Base-by-base conservation (phyloP, 2,329 filamentous ascomycete species). In the Colletotrichum somersetense region DNA sequence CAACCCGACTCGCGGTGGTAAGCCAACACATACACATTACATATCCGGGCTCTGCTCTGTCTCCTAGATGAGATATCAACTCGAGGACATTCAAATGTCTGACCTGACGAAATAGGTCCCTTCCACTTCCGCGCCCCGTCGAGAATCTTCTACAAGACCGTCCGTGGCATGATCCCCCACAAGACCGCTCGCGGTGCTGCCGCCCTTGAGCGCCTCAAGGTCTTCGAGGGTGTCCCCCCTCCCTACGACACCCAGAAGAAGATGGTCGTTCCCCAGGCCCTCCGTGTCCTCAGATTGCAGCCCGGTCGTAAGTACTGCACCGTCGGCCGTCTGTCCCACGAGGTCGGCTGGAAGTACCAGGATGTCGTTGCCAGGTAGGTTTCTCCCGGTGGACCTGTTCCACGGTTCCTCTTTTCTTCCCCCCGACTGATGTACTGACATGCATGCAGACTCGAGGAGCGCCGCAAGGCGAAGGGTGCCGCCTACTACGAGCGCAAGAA, bases 401-500 rank as follows among this genome's bases (percentile, higher is more conserved):
- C 1, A 18, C 16, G n/a, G 48, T 14, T 14, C n/a, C 48, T 26
- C n/a, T 12, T 8, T 18, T 20, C 23, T 4, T 16, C 40, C 23
- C 50, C 5, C 5, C 6, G 5, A 30, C n/a, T 3, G n/a, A 10
- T 18, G 14, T 44, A 50, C 33, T 71, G 63, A 71, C 42, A 52
- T 59, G 63, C 73, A 79, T 81, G 98, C 18, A 46, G 96, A 88
- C 91, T 99, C 83, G 96, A 99, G 91, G 96, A 99, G 91, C 92
- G 96, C 88, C 94, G 96, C 90, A 99, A 99, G 91, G 96, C 97
- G 86, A 99, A 98, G 94, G 93, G 95, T 83, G 91, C 93, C 80
- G 96, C 96, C 85, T 99, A 98, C 93, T 98, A 98, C 91, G 95
- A 97, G 91, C 95, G 95, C 91, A 99, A 98, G 96, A 97, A 97